Base-by-base conservation (phyloP, 73 alveolate genomes). In the Paramecium tetraurelia region DNA sequence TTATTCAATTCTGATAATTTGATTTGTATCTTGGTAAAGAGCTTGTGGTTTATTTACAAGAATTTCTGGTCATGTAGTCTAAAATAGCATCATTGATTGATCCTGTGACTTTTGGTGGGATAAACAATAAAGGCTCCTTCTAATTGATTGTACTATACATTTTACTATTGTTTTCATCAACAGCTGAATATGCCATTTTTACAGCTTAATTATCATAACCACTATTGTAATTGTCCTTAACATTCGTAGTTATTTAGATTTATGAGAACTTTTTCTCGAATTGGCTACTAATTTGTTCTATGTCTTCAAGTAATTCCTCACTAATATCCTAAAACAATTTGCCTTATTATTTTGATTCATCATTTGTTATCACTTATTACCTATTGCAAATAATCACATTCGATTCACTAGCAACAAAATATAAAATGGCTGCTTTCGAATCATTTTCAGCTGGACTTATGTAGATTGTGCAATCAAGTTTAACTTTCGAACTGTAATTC, bases 21-120 rank as follows among this genome's bases (percentile, higher is more conserved):
- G 69, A 53, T 53, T 53, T 63, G 31, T 31, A 27, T 63, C 46
- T 63, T 27, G 84, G 29, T 12, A 27, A 14, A 31, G 84, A 27
- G 7, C 46, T 63, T 14, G 41, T 20, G 4, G 84, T 63, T 10
- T 63, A 33, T 63, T 63, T 63, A 24, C 22, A 63, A 11, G 41
- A 63, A 63, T 31, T 63, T 7, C 48, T 27, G 2, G 41, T 63
- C 84, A 63, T 63, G 12, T 31, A 63, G 12, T 63, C 84, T 31
- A 63, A 63, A 63, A 63, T 63, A 22, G 84, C 84, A 63, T 63
- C 84, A 63, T 63, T 63, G 3, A 63, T 63, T 31, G 84, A 63
- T 31, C 84, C 84, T 63, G 84, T 63, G 9, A 63, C 46, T 63
- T 63, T 63, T 63, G 41, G 41, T 21, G 84, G 84, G 12, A 63